Conservation (phyloP, 2,329 filamentous ascomycete species). For the Ophiostoma montium region DNA sequence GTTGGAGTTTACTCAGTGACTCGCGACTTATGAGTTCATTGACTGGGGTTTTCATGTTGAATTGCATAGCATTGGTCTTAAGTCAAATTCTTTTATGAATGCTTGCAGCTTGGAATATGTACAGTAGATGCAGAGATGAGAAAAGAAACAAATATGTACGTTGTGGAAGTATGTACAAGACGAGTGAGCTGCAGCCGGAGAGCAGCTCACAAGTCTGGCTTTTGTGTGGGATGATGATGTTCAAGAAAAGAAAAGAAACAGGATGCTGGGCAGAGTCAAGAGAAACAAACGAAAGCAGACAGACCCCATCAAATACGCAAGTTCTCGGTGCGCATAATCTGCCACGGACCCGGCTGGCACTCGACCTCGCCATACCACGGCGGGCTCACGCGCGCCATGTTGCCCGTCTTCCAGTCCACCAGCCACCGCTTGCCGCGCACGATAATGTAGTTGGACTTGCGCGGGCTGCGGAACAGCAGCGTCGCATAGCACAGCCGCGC, state of each 20-base stretch:
- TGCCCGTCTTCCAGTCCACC: slow-evolving; percentile 44
- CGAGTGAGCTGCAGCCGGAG: too few relatives aligned
- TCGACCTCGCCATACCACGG: slow-evolving; percentile 40
- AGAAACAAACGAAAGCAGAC: not conserved
- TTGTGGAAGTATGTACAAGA: not conserved
- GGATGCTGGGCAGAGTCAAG: not conserved
- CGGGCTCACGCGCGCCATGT: slow-evolving; percentile 37
- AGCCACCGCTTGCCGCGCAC: slow-evolving; percentile 43
- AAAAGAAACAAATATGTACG: not conserved
- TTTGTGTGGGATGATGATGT: not conserved
- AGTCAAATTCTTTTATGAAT: too few relatives aligned
- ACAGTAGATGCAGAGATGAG: not conserved
- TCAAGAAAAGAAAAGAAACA: not conserved
- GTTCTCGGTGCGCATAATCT: slow-evolving; percentile 36
- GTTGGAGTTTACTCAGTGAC: too few relatives aligned
- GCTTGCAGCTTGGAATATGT: too few relatives aligned
- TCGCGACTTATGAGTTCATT: too few relatives aligned
- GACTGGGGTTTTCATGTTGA: too few relatives aligned
- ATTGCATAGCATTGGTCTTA: too few relatives aligned
- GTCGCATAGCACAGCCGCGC: slow-evolving; percentile 47
- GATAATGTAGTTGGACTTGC: slow-evolving; percentile 44
- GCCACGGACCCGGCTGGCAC: slow-evolving; percentile 32
- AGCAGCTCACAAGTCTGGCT: not conserved
- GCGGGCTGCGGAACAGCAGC: slow-evolving; percentile 39
- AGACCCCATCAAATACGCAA: slow-evolving; percentile 23